These are phyloP conservation scores for Pinguiococcus pyrenoidosus DNA, from an alignment of 108 stramenopile species.

Conservation along the genomic window DNA sequence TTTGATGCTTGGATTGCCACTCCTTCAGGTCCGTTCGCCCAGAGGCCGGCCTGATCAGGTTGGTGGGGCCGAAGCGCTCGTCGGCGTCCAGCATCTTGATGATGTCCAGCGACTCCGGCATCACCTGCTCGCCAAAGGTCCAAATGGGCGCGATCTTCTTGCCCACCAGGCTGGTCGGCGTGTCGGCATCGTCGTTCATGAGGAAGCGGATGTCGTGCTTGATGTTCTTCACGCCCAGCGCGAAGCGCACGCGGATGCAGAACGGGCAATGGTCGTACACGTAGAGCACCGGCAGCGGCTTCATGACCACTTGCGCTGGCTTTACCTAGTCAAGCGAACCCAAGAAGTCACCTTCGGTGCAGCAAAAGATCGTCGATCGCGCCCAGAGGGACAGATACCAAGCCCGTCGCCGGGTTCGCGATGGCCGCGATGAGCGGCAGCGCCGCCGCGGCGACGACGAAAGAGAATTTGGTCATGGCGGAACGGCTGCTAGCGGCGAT, in stretches of 20 bases:
- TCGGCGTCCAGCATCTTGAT: constrained; percentile 66
- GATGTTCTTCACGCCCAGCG: constrained; percentile 77
- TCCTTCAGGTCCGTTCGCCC: constrained; percentile 72
- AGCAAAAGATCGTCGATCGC: no score
- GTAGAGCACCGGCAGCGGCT: constrained; percentile 53
- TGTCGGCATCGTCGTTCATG: constrained; percentile 77
- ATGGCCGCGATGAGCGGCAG: no score
- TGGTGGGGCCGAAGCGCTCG: constrained; percentile 65
- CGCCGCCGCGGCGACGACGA: no score
- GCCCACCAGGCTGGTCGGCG: constrained; percentile 75
- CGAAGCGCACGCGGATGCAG: constrained; percentile 82
- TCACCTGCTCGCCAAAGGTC: constrained; percentile 44
- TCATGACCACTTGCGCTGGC: not conserved
- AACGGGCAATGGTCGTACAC: constrained; percentile 96
- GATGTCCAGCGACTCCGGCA: constrained; percentile 89
- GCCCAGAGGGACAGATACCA: no score
- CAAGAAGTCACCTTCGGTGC: no score
- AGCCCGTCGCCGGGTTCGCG: no score
- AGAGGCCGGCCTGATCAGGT: constrained; percentile 46
- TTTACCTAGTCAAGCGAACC: no score
- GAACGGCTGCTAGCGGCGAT: no score
- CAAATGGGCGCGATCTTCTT: constrained; percentile 94
- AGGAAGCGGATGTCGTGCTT: constrained; percentile 69
- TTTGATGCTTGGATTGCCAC: constrained; percentile 74
- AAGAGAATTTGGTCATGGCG: no score